Evolutionary conservation across 768 basidiomycete species (phyloP).

Genomic region (Daedalea quercina): DNA sequence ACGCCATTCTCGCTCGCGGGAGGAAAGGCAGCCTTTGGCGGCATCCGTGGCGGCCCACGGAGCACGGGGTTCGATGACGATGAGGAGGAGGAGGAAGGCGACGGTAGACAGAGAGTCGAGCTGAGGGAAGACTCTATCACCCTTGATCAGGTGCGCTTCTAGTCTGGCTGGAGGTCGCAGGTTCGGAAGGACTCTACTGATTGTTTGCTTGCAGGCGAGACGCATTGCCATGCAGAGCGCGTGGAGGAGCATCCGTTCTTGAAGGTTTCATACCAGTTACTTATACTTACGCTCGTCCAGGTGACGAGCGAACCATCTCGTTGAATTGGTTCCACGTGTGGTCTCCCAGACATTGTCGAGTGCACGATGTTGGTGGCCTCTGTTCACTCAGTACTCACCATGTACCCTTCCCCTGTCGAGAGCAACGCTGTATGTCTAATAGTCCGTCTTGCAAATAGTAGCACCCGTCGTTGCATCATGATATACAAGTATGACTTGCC

Average conservation of each 20-base stretch:
- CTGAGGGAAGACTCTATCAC: constrained; percentile 82
- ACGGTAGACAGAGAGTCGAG: constrained; percentile 64
- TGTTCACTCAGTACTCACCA: not conserved
- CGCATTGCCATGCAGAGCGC: constrained; percentile 88
- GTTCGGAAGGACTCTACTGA: constrained; percentile 3
- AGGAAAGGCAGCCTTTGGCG: constrained; percentile 80
- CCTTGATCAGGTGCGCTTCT: constrained; percentile 73
- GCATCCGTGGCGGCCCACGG: constrained; percentile 46
- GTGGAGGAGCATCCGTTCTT: constrained; percentile 68
- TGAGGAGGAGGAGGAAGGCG: constrained; percentile 48
- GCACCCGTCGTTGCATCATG: not conserved
- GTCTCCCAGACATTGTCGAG: not conserved
- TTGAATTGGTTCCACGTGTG: not conserved
- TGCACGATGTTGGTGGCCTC: not conserved
- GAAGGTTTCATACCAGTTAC: constrained; percentile 7
- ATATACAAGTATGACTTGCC: not conserved
- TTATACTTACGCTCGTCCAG: not conserved
- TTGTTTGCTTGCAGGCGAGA: constrained; percentile 47
- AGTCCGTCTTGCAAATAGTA: not conserved
- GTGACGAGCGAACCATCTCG: not conserved
- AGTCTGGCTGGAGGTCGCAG: not conserved
- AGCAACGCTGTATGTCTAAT: not conserved
- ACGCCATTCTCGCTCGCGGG: constrained; percentile 76
- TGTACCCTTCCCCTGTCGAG: not conserved
- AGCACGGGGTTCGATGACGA: constrained; percentile 64